phyloP scores from a whole-genome alignment of 2,329 filamentous ascomycete species.

The Neofusicoccum parvum region DNA sequence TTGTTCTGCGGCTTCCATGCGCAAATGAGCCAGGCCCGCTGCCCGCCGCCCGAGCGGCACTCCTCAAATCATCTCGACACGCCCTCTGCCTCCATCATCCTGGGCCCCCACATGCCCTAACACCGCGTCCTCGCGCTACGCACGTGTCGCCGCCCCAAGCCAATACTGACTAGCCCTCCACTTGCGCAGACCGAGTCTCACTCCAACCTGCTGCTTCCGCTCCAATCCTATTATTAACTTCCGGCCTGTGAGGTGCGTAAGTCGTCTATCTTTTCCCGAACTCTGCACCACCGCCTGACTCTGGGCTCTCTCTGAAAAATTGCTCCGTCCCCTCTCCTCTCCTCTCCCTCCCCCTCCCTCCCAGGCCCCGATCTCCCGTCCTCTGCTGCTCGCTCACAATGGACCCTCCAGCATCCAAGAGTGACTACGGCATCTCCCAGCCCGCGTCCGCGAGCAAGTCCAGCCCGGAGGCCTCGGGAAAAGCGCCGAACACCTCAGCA shows the following conservation, averaged over 20 bases:
- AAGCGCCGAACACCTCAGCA: background rate
- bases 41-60: background rate
- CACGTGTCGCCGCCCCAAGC: conserved; percentile 3
- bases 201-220: background rate
- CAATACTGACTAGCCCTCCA: no score
- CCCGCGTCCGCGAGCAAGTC: background rate
- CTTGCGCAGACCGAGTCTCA: background rate
- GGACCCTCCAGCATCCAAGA: background rate
- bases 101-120: conserved; percentile 11
- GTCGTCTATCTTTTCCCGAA: background rate
- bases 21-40: background rate
- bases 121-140: background rate
- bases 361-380: background rate
- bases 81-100: conserved; percentile 6
- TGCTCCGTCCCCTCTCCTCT: background rate
- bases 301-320: background rate
- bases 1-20: conserved; percentile 8
- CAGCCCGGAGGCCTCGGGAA: background rate
- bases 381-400: background rate
- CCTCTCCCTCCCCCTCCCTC: background rate
- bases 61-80: conserved; percentile 10
- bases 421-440: background rate
- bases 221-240: conserved; percentile 4
- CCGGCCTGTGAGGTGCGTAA: background rate
- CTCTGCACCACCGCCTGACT: background rate